Conservation (phyloP, 1,284 basidiomycete species). For the Golubevia sp. region DNA sequence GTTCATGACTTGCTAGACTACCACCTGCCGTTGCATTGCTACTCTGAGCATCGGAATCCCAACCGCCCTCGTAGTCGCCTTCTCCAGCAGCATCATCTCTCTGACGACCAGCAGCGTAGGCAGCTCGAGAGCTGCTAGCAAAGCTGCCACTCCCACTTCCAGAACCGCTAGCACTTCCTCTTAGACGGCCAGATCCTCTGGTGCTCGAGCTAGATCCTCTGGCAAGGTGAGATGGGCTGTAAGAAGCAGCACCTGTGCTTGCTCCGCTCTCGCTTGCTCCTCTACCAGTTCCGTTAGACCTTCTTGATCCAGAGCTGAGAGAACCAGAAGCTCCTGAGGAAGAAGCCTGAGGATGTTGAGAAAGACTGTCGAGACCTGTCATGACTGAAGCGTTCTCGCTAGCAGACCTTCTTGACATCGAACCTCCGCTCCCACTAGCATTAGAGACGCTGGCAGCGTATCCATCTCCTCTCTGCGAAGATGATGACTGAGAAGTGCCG, state of each 20-base stretch:
- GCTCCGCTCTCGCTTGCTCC: conserved; percentile 20
- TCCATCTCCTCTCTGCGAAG: conserved; percentile 7
- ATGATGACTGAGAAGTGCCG: background rate
- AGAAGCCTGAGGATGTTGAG: background rate
- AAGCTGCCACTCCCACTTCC: background rate
- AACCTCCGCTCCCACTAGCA: conserved; percentile 1
- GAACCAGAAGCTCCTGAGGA: background rate
- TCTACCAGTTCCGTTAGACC: conserved; percentile 1
- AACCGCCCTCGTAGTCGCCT: conserved; percentile 7
- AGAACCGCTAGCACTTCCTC: background rate
- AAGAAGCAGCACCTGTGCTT: conserved; percentile 37
- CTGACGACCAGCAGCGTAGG: background rate
- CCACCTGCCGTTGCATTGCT: conserved; percentile 25
- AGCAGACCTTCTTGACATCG: background rate
- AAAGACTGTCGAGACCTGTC: background rate
- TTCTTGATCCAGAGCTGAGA: background rate
- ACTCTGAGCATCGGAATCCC: conserved; percentile 16
- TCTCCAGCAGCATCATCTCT: background rate
- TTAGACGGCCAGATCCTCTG: conserved; percentile 8
- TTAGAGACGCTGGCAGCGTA: conserved; percentile 26
- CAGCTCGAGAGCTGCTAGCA: background rate
- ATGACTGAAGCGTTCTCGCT: background rate
- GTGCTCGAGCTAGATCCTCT: conserved; percentile 29
- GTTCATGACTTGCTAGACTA: background rate
- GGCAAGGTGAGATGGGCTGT: conserved; percentile 24